These are phyloP conservation scores for Medicago truncatula DNA, from an alignment of 306 rosid genomes.

Conservation along the genomic window MtrunA17r5.0-ANR NC_053046.1:8022001-8022500, in stretches of 20 bases:
- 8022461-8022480: slow-evolving; percentile 42
- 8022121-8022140: neutral
- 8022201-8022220: neutral
- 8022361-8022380: slow-evolving; percentile 94
- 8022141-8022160: slow-evolving; percentile 19
- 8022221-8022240: neutral
- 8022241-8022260: slow-evolving; percentile 22
- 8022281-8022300: slow-evolving; percentile 11
- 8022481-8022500: slow-evolving; percentile 50
- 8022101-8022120: neutral
- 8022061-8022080: neutral
- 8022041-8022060: neutral
- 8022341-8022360: slow-evolving; percentile 70
- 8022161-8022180: neutral
- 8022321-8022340: slow-evolving; percentile 75
- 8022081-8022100: neutral
- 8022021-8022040: neutral
- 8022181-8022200: slow-evolving; percentile 8
- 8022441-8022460: slow-evolving; percentile 51
- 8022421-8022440: slow-evolving; percentile 79
- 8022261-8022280: neutral
- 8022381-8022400: slow-evolving; percentile 69
- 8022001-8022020: neutral
- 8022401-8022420: slow-evolving; percentile 71
- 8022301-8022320: slow-evolving; percentile 20